These are phyloP conservation scores for Mycosphaerelloides madeirae DNA, from an alignment of 2,329 filamentous ascomycete genomes.

Conservation along the genomic window DNA sequence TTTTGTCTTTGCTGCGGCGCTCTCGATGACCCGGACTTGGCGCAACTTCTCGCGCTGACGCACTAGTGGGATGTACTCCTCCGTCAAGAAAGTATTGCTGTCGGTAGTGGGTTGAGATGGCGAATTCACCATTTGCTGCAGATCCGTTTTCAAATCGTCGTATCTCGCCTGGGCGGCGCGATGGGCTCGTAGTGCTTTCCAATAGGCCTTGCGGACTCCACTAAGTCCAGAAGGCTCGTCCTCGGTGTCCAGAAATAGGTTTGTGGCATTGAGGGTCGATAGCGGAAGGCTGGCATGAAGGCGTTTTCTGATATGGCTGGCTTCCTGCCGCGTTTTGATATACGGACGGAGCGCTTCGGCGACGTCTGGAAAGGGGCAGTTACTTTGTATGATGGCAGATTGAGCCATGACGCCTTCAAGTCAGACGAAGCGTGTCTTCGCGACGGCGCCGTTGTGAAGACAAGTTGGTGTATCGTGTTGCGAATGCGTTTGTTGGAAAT, in stretches of 20 bases:
- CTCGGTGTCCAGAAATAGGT: neutral
- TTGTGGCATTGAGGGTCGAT: constrained; percentile 10
- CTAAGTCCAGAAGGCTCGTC: constrained; percentile 17
- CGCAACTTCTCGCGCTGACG: constrained; percentile 26
- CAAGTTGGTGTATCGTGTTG: no score
- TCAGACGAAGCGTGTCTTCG: no score
- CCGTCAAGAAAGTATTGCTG: constrained; percentile 10
- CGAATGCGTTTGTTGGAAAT: no score
- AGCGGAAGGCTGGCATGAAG: constrained; percentile 25
- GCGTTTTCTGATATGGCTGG: constrained; percentile 22
- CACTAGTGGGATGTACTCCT: constrained; percentile 23
- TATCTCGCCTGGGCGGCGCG: constrained; percentile 25
- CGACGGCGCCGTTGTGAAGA: no score
- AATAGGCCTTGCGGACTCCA: constrained; percentile 30
- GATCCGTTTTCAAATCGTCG: constrained; percentile 27
- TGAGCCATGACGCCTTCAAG: neutral
- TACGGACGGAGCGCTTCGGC: constrained; percentile 27
- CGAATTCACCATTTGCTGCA: constrained; percentile 16
- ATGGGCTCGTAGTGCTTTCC: constrained; percentile 28
- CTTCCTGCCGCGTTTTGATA: constrained; percentile 29
- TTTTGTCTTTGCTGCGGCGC: constrained; percentile 17
- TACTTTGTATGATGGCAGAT: neutral
- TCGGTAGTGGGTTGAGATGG: neutral
- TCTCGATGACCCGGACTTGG: constrained; percentile 26
- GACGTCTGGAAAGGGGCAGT: constrained; percentile 28